Base-by-base conservation (phyloP, 2,329 filamentous ascomycete genomes). In the Diaporthe nobilis region DNA sequence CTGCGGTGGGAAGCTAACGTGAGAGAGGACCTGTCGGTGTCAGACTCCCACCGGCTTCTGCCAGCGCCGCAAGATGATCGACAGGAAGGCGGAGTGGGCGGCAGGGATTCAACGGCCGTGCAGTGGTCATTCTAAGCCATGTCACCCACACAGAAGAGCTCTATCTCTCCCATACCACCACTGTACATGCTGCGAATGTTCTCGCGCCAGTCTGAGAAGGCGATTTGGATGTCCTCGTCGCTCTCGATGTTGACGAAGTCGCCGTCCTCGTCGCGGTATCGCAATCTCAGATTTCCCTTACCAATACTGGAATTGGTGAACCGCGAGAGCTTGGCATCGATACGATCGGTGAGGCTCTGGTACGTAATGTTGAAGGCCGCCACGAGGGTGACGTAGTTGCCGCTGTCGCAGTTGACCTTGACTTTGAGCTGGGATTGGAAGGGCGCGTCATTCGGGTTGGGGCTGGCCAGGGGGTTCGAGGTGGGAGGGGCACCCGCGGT, bases 311-410 rank as follows among this genome's bases (percentile, higher is more conserved):
- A 94, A 79, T 90, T 93, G 28, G 95, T 98, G 80, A 96, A 96
- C 73, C 95, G 92, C 76, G 94, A 94, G 75, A 99, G 90, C 84
- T 99, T 99, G 39, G 95, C 95, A 82, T 99, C 97, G 80, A 99
- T 98, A 15, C 97, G 94, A 82, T 98, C 97, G 78, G 97, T 95
- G 73, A 99, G 89, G 34, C 95, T 97, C 79, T 97, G 95, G 85
- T 97, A 98, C 55, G 95, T 94, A 80, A 98, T 98, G 82, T 97
- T 98, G 85, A 95, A 97, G 44, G 95, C 94, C 57, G 98, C 97
- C 15, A 99, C 96, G n/a, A 99, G 89, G 0, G 96, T 98, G 76
- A 98, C 94, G 79, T 97, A 97, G 82, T 96, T 97, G 63, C 94
- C 94, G 61, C 85, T 87, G 76, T 97, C 95, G 82, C 95, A 97